Conservation (phyloP, 1,139 yeast species). For the Saccharomyces hybrid region DNA sequence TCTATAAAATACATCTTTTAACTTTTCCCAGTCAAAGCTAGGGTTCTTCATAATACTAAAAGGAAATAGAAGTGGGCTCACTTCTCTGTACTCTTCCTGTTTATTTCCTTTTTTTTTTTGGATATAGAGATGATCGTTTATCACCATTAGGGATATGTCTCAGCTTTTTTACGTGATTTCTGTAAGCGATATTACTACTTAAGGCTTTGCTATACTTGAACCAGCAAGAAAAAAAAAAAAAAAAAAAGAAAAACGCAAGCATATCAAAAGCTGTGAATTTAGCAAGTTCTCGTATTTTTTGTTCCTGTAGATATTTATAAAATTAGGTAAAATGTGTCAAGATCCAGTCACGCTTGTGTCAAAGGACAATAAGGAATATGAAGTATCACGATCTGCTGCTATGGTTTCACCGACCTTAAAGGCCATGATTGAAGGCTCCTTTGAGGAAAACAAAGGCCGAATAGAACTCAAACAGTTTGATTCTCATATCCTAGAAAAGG, state of each 20-base stretch:
- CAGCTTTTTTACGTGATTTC: background rate
- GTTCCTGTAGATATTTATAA: no score
- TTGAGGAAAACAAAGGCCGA: constrained; percentile 36
- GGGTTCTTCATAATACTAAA: constrained; percentile 32
- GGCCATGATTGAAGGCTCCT: constrained; percentile 40
- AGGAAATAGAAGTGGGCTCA: background rate
- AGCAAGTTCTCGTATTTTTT: no score
- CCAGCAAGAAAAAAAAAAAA: background rate
- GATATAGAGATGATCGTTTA: background rate
- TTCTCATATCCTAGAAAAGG: constrained; percentile 66
- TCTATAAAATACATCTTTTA: constrained; percentile 55
- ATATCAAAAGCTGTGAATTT: background rate
- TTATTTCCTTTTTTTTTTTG: background rate
- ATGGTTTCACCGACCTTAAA: constrained; percentile 73
- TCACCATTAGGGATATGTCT: background rate
- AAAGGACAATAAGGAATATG: constrained; percentile 60
- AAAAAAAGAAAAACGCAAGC: background rate
- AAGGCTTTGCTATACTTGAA: background rate
- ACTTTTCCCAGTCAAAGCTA: constrained; percentile 53
- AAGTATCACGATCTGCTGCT: constrained; percentile 71
- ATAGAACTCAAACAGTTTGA: constrained; percentile 48
- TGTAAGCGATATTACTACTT: background rate
- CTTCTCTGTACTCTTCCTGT: background rate
- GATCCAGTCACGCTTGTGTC: constrained; percentile 64
- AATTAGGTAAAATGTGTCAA: constrained; percentile 7